Percentiles rank a stretch among this genome's conserved stretches.
Evolutionary conservation across 2,329 filamentous ascomycete genomes (phyloP).

Genomic region (Graphiopsis chlorocephala): DNA sequence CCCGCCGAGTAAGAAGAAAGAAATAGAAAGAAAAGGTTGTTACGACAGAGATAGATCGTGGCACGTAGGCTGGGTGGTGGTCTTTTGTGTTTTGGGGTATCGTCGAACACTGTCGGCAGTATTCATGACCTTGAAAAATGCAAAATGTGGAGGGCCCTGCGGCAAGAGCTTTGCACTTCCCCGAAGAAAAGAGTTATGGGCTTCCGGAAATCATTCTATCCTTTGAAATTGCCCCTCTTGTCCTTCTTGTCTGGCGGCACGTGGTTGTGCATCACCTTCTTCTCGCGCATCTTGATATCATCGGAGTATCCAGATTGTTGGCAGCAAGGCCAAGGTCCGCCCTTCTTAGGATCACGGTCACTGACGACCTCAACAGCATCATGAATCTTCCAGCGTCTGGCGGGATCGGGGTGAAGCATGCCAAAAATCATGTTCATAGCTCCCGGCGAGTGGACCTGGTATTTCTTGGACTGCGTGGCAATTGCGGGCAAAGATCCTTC

Average conservation of each 20-base stretch:
- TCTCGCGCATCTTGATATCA: slow-evolving; percentile 36
- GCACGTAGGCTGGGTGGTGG: not conserved
- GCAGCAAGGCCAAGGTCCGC: slow-evolving; percentile 27
- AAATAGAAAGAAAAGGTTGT: not conserved
- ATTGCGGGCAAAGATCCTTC: slow-evolving; percentile 44
- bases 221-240: slow-evolving; percentile 29
- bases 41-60: not conserved
- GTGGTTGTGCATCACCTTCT: slow-evolving; percentile 44
- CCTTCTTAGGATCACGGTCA: slow-evolving; percentile 20
- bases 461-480: slow-evolving; percentile 62
- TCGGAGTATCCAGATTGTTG: slow-evolving; percentile 33
- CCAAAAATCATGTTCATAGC: slow-evolving; percentile 69
- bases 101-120: not conserved
- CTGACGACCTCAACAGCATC: slow-evolving; percentile 61
- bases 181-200: not conserved
- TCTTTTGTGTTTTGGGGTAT: not conserved
- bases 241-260: slow-evolving; percentile 39
- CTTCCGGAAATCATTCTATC: not conserved
- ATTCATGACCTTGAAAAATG: not conserved
- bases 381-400: slow-evolving; percentile 65
- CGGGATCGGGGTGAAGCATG: slow-evolving; percentile 80
- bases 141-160: not conserved
- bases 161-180: not conserved
- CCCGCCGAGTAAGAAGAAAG: not conserved
- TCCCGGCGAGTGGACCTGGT: slow-evolving; percentile 65